A percentile compares a stretch with the other conserved stretches of the same genome.
Conservation (phyloP, 2,329 filamentous ascomycete genomes). For the Botryotinia convoluta region DNA sequence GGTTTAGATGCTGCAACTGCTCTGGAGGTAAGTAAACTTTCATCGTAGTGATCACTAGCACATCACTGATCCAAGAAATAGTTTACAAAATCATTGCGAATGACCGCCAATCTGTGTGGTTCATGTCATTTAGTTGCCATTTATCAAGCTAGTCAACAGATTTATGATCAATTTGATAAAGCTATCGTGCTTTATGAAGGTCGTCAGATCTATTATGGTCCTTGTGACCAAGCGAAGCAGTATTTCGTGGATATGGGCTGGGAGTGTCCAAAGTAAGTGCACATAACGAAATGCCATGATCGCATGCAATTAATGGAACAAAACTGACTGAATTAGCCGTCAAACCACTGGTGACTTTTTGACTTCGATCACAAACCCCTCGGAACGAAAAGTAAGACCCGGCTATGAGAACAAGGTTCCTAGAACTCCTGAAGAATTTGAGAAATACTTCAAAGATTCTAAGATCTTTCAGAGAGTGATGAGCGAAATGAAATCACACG, state of each 20-base stretch:
- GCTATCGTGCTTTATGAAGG: conserved; percentile 66
- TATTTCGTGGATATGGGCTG: conserved; percentile 74
- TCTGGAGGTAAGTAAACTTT: conserved; percentile 41
- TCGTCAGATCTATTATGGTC: conserved; percentile 72
- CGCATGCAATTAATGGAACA: background rate
- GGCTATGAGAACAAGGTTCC: conserved; percentile 59
- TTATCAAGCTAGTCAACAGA: conserved; percentile 69
- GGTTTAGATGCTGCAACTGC: conserved; percentile 75
- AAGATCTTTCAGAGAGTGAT: conserved; percentile 43
- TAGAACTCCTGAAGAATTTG: conserved; percentile 55
- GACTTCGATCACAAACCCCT: conserved; percentile 67
- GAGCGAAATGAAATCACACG: conserved; percentile 52
- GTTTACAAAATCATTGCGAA: conserved; percentile 66
- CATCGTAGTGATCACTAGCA: no score
- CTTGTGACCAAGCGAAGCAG: conserved; percentile 58
- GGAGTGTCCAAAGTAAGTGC: conserved; percentile 51
- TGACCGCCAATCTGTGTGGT: conserved; percentile 62
- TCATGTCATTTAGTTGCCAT: conserved; percentile 65
- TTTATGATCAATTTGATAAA: conserved; percentile 70
- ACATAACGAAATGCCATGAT: background rate
- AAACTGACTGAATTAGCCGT: conserved; percentile 41
- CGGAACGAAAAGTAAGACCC: conserved; percentile 55
- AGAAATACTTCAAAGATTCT: conserved; percentile 50
- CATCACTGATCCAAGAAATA: conserved; percentile 36
- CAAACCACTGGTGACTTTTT: conserved; percentile 62